Evolutionary conservation across 371 early-diverging fungal genomes (phyloP).

Genomic region (Mortierella sp.): DNA sequence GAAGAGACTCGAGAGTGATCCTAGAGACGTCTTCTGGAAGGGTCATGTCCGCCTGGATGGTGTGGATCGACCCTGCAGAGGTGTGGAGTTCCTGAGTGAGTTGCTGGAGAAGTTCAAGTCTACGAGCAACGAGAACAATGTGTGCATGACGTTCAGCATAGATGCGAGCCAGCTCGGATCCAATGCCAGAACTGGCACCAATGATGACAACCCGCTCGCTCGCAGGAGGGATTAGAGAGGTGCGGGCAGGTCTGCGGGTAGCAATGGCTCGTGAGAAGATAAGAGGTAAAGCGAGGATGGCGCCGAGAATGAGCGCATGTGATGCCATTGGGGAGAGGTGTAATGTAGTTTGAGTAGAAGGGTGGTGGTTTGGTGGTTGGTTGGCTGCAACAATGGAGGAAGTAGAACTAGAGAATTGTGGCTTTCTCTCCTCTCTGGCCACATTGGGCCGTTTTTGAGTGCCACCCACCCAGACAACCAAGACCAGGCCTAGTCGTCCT

Average conservation of each 20-base stretch:
- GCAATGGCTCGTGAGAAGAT: too few relatives aligned
- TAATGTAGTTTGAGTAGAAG: too few relatives aligned
- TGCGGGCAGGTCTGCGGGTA: conserved; percentile 14
- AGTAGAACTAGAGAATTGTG: too few relatives aligned
- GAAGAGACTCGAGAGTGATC: conserved; percentile 28
- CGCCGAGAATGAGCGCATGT: too few relatives aligned
- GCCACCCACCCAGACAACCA: too few relatives aligned
- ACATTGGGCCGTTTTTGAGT: too few relatives aligned
- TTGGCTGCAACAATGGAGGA: too few relatives aligned
- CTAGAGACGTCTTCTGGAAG: conserved; percentile 24
- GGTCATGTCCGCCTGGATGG: conserved; percentile 37
- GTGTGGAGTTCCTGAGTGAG: conserved; percentile 55
- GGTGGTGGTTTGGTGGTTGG: too few relatives aligned
- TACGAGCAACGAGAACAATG: conserved; percentile 76
- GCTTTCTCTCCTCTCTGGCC: too few relatives aligned
- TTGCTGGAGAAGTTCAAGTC: conserved; percentile 60
- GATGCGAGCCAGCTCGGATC: conserved; percentile 70
- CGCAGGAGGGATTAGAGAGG: conserved; percentile 21
- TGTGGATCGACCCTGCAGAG: conserved; percentile 27
- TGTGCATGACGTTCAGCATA: conserved; percentile 80
- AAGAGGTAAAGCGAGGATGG: too few relatives aligned
- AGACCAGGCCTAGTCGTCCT: too few relatives aligned
- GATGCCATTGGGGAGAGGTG: too few relatives aligned
- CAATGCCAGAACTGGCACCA: conserved; percentile 88
- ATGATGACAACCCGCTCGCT: conserved; percentile 77